Percentiles rank a stretch among this genome's conserved stretches.
Evolutionary conservation across 306 rosid genomes (phyloP).

Genomic region (Castanea crenata): DNA sequence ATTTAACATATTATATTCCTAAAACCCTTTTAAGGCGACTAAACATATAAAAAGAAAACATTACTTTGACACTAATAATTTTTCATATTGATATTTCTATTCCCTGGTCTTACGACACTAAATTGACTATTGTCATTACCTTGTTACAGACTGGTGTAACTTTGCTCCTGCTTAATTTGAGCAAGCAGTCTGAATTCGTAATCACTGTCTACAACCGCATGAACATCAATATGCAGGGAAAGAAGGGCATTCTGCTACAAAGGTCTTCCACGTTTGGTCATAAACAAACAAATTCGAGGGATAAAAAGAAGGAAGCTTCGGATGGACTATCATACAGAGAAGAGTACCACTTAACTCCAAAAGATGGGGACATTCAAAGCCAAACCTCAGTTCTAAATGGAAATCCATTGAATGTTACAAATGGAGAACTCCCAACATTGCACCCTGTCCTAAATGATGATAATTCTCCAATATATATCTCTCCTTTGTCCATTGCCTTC

Average conservation of each 20-base stretch:
- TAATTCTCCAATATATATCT: constrained; percentile 39
- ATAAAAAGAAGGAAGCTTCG: constrained; percentile 57
- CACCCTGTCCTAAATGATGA: constrained; percentile 38
- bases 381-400: constrained; percentile 73
- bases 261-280: constrained; percentile 35
- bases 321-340: constrained; percentile 53
- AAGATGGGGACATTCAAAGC: constrained; percentile 50
- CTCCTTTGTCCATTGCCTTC: constrained; percentile 49
- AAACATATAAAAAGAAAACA: too few species aligned
- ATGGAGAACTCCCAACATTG: constrained; percentile 64
- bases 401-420: constrained; percentile 50
- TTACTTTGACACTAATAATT: too few species aligned
- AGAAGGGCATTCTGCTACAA: constrained; percentile 14
- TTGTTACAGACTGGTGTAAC: constrained; percentile 67
- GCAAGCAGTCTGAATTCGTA: constrained; percentile 60
- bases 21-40: too few species aligned
- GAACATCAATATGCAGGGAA: constrained; percentile 2
- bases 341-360: constrained; percentile 75
- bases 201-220: constrained; percentile 34
- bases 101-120: neutral
- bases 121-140: neutral
- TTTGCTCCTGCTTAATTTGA: constrained; percentile 68
- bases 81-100: neutral
- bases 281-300: constrained; percentile 65
- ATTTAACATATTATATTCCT: neutral